Evolutionary conservation across 331 rosid genomes (phyloP).

Genomic region (Ulmus americana): DNA sequence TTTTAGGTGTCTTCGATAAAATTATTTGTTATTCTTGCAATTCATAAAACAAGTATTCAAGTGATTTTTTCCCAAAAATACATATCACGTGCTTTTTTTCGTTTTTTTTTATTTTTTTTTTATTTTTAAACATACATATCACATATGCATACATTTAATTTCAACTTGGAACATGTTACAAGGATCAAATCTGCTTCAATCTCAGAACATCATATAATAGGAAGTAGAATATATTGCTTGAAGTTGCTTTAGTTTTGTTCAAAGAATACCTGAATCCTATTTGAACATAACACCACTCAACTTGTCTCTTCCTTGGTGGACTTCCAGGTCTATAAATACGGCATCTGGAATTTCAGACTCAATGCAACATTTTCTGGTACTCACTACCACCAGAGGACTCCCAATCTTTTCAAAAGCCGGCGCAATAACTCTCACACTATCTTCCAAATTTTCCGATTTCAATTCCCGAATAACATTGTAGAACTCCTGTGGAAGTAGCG

Average conservation of each 20-base stretch:
- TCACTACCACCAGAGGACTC: conserved; percentile 1
- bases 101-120: too few relatives aligned
- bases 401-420: neutral
- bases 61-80: too few relatives aligned
- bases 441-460: neutral
- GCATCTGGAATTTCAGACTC: neutral
- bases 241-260: neutral
- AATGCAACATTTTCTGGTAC: neutral
- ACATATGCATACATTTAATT: too few relatives aligned
- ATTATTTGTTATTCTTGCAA: too few relatives aligned
- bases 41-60: too few relatives aligned
- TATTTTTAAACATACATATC: too few relatives aligned
- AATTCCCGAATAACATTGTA: neutral
- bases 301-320: neutral
- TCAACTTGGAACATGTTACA: too few relatives aligned
- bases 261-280: neutral
- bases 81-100: too few relatives aligned
- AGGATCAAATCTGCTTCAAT: too few relatives aligned
- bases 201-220: neutral
- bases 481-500: neutral
- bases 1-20: too few relatives aligned
- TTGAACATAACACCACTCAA: neutral
- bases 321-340: neutral
- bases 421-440: neutral
- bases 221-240: neutral